Conservation (phyloP, 495 filamentous ascomycete genomes). For the Talaromyces ruber region DNA sequence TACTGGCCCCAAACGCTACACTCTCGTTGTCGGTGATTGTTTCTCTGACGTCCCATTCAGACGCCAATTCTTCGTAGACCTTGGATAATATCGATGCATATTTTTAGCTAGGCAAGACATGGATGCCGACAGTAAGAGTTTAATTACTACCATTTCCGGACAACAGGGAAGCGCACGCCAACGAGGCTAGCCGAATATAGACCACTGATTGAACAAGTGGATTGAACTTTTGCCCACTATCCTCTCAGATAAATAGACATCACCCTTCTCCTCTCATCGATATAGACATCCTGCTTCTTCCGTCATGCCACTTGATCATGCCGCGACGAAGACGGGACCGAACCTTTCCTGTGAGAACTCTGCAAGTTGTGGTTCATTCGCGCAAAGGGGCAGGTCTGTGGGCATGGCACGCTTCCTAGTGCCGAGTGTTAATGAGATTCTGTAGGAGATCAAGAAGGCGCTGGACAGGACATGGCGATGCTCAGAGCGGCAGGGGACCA, state of each 20-base stretch:
- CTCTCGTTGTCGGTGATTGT: constrained; percentile 19
- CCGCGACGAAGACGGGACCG: constrained; percentile 2
- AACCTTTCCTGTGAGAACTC: constrained; percentile 1
- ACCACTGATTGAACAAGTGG: not conserved
- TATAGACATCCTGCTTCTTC: constrained; percentile 1
- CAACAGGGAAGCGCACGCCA: not conserved
- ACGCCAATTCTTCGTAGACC: constrained; percentile 4
- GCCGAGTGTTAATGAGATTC: constrained; percentile 1
- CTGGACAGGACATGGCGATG: not conserved
- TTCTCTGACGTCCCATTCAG: constrained; percentile 17
- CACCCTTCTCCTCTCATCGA: not conserved
- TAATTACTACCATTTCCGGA: not conserved
- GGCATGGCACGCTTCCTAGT: constrained; percentile 2
- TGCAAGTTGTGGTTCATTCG: not conserved
- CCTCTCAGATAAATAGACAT: not conserved
- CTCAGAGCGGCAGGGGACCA: not conserved
- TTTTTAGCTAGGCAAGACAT: not conserved
- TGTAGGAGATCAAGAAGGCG: constrained; percentile 4
- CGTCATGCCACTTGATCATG: not conserved
- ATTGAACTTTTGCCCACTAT: not conserved
- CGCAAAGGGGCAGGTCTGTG: not conserved
- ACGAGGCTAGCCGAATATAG: not conserved
- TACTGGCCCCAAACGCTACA: constrained; percentile 39
- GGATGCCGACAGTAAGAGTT: not conserved
- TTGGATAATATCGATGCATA: constrained; percentile 3